Base-by-base conservation (phyloP, 2,329 filamentous ascomycete genomes). In the Raffaelea deltoideospora region DNA sequence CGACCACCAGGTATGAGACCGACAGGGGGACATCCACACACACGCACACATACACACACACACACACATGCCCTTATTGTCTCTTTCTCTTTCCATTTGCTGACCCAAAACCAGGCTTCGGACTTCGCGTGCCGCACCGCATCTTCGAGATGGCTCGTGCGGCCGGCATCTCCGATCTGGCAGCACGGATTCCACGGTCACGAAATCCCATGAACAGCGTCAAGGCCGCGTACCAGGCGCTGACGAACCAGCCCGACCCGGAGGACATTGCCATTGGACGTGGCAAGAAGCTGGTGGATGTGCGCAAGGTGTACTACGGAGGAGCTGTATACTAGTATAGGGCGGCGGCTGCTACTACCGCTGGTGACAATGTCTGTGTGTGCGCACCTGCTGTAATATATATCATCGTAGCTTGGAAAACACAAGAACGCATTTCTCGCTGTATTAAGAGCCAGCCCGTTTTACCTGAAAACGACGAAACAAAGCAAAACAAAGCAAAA, bases 191-290 rank as follows among this genome's bases (percentile, higher is more conserved):
- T 43, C 77, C 79, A 27, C 79, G 88, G 32, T 84, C 84, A 43
- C 75, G 87, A 51, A 96, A 94, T 67, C 85, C 86, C 48, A 94
- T 96, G 86, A 98, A 98, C 65, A 84, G 87, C 15, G 81, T 94
- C 61, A 95, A 95, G 64, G 90, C 90, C 13, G 72, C 85, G 29
- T 83, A 82, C 59, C 58, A 88, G 56, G 88, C 87, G 5, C 65
- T 98, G 43, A 72, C 74, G 56, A 80, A 67, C 63, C 90, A 98
- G 64, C 74, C 74, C 42, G 68, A 93, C 52, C 90, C 90, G 22
- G 84, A 96, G 55, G 77, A 88, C 53, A 79, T 98, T 53, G 90
- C 90, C 39, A 71, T 82, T 34, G 88, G 85, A 36, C 66, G 87
- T 45, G 88, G 90, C 42, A 88, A 83, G 72, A 98, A 98, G 71